phyloP scores from a whole-genome alignment of 2,329 filamentous ascomycete species.

The Paecilomyces variotii region DNA sequence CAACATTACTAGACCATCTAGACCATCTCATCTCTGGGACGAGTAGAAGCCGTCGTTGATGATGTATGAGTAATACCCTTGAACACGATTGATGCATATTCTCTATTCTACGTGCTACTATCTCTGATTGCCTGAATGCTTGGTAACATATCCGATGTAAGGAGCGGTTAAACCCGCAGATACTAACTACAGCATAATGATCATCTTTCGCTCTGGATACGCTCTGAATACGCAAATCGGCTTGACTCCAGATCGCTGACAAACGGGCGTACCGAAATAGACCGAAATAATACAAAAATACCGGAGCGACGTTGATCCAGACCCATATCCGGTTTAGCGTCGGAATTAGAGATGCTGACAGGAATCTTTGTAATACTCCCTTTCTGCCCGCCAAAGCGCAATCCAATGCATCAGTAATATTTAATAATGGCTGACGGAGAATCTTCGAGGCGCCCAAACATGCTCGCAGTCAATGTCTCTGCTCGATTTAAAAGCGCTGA shows the following conservation, averaged over 20 bases:
- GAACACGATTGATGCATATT: neutral
- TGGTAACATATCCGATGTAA: neutral
- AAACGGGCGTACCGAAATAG: neutral
- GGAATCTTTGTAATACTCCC: constrained; percentile 16
- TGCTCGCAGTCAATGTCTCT: neutral
- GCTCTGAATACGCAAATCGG: neutral
- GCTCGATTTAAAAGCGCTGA: neutral
- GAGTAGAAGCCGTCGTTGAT: neutral
- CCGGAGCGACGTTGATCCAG: neutral
- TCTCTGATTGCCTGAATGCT: neutral
- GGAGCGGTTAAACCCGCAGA: neutral
- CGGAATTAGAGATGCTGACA: constrained; percentile 15
- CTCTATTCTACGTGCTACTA: neutral
- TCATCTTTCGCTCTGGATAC: neutral
- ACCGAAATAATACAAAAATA: neutral
- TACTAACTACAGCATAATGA: neutral
- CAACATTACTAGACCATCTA: neutral
- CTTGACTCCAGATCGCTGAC: neutral
- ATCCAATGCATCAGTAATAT: too few relatives aligned
- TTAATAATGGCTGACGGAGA: constrained; percentile 15
- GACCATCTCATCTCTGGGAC: neutral
- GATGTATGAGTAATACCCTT: neutral
- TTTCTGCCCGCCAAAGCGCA: neutral
- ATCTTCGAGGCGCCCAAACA: constrained; percentile 13
- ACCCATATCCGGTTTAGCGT: neutral